These are phyloP conservation scores for Pseudocercospora fuligena DNA, from an alignment of 2,329 filamentous ascomycete genomes.

Conservation along the genomic window DNA sequence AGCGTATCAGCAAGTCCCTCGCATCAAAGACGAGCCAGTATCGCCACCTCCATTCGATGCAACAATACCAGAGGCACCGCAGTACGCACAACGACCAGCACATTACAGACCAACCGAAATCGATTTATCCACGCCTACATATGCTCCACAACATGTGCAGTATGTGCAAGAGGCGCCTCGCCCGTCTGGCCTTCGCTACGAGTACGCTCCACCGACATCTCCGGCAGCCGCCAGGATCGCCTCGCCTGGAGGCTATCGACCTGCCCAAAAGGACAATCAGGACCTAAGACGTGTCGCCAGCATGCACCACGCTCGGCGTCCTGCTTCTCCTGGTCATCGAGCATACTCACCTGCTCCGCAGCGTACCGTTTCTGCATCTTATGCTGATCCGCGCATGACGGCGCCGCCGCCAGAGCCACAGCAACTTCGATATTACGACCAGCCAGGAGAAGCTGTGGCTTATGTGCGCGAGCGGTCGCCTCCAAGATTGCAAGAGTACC, in stretches of 20 bases:
- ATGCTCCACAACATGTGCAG: conserved; percentile 47
- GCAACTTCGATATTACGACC: conserved; percentile 43
- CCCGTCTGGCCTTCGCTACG: conserved; percentile 49
- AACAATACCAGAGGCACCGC: conserved; percentile 42
- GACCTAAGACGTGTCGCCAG: conserved; percentile 55
- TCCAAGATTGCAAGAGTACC: conserved; percentile 35
- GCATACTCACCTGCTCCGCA: conserved; percentile 47
- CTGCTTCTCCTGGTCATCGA: conserved; percentile 48
- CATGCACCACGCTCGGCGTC: conserved; percentile 52
- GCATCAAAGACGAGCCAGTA: conserved; percentile 67
- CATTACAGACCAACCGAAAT: conserved; percentile 44
- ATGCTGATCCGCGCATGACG: conserved; percentile 45
- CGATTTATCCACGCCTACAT: conserved; percentile 46
- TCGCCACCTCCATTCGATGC: conserved; percentile 62
- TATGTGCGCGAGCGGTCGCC: conserved; percentile 48
- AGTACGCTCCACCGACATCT: conserved; percentile 46
- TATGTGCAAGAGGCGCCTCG: conserved; percentile 47
- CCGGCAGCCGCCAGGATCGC: conserved; percentile 46
- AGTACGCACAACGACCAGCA: conserved; percentile 46
- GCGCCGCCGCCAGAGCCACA: conserved; percentile 27
- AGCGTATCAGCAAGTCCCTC: conserved; percentile 48
- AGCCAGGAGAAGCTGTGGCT: conserved; percentile 37
- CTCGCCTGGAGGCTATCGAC: conserved; percentile 43
- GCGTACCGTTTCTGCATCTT: conserved; percentile 50
- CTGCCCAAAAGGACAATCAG: conserved; percentile 49